Evolutionary conservation across 2,329 filamentous ascomycete species (phyloP), one percentile per base, ranked within the genome.

Genomic region (Exophiala oligosperma): DNA sequence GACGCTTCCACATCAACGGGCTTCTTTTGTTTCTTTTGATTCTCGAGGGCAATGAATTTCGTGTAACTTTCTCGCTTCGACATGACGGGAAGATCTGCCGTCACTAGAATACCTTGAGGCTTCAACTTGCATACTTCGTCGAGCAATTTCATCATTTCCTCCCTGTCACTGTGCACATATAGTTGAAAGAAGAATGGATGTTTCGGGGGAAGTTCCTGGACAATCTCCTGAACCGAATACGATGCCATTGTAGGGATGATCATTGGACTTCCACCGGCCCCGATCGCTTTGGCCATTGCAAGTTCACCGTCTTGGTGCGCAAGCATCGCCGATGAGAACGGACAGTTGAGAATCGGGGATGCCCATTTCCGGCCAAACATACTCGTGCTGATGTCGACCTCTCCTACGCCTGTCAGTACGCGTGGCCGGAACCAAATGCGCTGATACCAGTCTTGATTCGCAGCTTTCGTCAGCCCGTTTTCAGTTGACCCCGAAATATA

Each of bases 151-250:
- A 79, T 79, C 14, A 81, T 81, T 57, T 82, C 80, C 7, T 68
- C 55, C 0, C 82, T 75, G 60, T 84, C 75, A 64, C 80, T 81
- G 69, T 86, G 80, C 51, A 86, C 81, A 64, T 87, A 88, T 4
- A 88, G 74, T 68, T 87, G 84, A 66, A 85, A 85, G 53, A 66
- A 64, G 46, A 62, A 58, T 9, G 63, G 64, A 53, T 65, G 56
- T 26, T 44, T 32, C 24, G 38, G 21, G 4, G 57, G 58, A 3
- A 60, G 23, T 8, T 55, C 70, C 21, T 68, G 70, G 28, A 77
- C 72, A 29, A 88, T 81, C 54, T 86, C 83, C 1, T 76, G 68
- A 38, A 86, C 73, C 0, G 84, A 77, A 63, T 79, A 87, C 0
- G 82, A 84, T 1, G 84, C 83, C 50, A 81, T 83, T 7, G 84